A percentile compares a stretch with the other conserved stretches of the same genome.
These are phyloP conservation scores for Lumnitzera racemosa DNA, from an alignment of 345 rosid species.

Conservation along the genomic window DNA sequence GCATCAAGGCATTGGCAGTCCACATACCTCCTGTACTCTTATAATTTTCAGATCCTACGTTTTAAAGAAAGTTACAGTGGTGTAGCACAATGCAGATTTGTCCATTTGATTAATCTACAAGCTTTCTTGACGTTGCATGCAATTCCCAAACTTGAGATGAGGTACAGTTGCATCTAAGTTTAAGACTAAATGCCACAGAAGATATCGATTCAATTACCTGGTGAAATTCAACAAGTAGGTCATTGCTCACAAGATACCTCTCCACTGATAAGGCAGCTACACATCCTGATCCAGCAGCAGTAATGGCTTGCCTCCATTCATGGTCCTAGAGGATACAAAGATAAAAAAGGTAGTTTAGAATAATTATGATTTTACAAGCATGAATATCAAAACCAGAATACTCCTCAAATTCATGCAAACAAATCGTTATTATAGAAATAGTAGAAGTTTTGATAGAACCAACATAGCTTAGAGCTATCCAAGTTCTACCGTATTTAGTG, in stretches of 20 bases:
- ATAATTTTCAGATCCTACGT: too few relatives aligned
- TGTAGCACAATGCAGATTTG: too few relatives aligned
- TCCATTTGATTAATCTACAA: too few relatives aligned
- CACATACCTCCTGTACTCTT: too few relatives aligned
- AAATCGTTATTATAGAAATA: too few relatives aligned
- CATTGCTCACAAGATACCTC: constrained; percentile 80
- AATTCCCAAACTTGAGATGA: not conserved
- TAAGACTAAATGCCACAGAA: not conserved
- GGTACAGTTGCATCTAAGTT: not conserved
- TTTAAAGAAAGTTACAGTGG: too few relatives aligned
- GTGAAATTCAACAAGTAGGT: constrained; percentile 88
- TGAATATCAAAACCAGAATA: not conserved
- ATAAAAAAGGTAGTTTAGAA: not conserved
- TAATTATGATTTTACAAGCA: not conserved
- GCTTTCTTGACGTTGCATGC: too few relatives aligned
- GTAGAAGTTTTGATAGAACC: too few relatives aligned
- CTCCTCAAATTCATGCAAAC: not conserved
- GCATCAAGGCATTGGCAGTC: too few relatives aligned
- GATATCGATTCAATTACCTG: constrained; percentile 41
- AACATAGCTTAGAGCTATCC: too few relatives aligned
- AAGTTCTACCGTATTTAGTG: too few relatives aligned
- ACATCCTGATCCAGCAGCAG: constrained; percentile 98
- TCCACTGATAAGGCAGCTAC: constrained; percentile 94
- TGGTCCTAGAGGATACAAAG: constrained; percentile 41
- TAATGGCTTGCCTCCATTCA: constrained; percentile 97